Conservation (phyloP, 192 early-diverging fungal species). For the Entophlyctis luteolus region DNA sequence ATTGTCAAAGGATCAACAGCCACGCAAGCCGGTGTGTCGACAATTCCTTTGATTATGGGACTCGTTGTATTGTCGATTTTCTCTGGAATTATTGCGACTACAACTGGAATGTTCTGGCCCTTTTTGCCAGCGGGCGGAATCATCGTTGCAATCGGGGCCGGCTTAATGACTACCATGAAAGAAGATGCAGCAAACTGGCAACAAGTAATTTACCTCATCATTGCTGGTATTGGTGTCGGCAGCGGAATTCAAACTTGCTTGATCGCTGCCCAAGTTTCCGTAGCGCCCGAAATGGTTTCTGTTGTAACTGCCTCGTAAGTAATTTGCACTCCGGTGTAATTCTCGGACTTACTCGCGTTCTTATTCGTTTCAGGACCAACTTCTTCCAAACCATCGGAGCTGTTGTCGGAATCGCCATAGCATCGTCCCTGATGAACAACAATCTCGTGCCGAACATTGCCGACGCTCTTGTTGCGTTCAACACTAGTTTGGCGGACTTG, state of each 20-base stretch:
- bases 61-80: conserved; percentile 56
- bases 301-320: conserved; percentile 64
- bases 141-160: conserved; percentile 39
- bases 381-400: conserved; percentile 54
- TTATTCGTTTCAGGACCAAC: conserved; percentile 39
- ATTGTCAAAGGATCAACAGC: conserved; percentile 67
- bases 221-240: conserved; percentile 68
- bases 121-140: conserved; percentile 56
- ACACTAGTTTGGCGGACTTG: neutral
- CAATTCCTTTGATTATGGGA: conserved; percentile 62
- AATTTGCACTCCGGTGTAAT: no score
- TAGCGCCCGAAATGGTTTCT: conserved; percentile 59
- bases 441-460: conserved; percentile 22
- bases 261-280: conserved; percentile 66
- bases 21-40: conserved; percentile 65
- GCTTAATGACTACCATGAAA: conserved; percentile 60
- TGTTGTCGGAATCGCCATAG: conserved; percentile 60
- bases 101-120: conserved; percentile 55
- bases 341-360: no score
- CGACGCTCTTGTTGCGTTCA: neutral
- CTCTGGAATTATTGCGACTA: conserved; percentile 56
- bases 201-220: conserved; percentile 60
- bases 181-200: conserved; percentile 42
- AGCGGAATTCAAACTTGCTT: conserved; percentile 64
- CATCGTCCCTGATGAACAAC: conserved; percentile 62